Percentiles rank a stretch among this genome's conserved stretches.
phyloP scores from a whole-genome alignment of 2,329 filamentous ascomycete genomes.

The Tolypocladium tundrense region DNA sequence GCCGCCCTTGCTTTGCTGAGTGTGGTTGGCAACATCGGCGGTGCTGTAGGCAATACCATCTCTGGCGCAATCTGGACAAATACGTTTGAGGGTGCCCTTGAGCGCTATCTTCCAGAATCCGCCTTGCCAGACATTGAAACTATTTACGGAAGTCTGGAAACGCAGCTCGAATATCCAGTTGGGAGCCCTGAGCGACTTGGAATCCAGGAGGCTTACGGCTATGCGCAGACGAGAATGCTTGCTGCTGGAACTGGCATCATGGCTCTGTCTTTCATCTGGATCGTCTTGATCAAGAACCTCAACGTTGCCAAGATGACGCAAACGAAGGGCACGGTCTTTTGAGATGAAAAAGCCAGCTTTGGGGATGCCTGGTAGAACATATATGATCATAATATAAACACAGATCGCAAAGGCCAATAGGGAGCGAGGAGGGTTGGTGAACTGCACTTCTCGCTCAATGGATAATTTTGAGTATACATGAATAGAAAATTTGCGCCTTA shows the following conservation, averaged over 20 bases:
- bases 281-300: conserved; percentile 19
- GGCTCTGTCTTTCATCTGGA: conserved; percentile 14
- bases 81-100: conserved; percentile 24
- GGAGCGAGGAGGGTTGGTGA: no score
- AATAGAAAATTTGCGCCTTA: no score
- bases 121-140: conserved; percentile 25
- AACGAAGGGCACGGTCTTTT: conserved; percentile 20
- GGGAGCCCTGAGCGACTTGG: conserved; percentile 28
- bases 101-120: conserved; percentile 25
- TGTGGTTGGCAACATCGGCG: conserved; percentile 32
- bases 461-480: no score
- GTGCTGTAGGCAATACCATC: conserved; percentile 33
- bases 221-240: conserved; percentile 31
- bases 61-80: conserved; percentile 33
- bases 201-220: conserved; percentile 35
- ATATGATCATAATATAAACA: no score
- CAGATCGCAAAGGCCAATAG: no score
- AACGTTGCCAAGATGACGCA: conserved; percentile 19
- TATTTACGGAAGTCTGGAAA: conserved; percentile 25
- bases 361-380: not conserved
- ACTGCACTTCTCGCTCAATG: no score
- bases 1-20: conserved; percentile 34
- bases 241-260: conserved; percentile 22
- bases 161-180: conserved; percentile 27
- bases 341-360: not conserved